A percentile compares a stretch with the other conserved stretches of the same genome.
Conservation (phyloP, 371 early-diverging fungal genomes). For the Mortierella sp. region DNA sequence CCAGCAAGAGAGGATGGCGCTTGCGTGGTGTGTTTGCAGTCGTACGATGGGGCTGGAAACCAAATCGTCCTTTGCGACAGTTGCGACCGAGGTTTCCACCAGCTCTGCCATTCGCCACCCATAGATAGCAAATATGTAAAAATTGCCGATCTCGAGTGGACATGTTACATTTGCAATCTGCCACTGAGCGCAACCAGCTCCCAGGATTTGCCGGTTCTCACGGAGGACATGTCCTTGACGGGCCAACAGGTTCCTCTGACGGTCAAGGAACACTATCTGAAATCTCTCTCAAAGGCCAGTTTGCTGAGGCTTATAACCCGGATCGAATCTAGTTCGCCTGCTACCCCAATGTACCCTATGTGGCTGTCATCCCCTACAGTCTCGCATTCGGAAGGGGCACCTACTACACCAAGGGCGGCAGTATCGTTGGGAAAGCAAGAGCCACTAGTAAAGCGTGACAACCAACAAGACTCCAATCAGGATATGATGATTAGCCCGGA, state of each 20-base stretch:
- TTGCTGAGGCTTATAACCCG: constrained; percentile 32
- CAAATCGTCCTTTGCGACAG: constrained; percentile 49
- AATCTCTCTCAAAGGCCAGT: constrained; percentile 22
- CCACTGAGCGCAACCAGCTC: constrained; percentile 20
- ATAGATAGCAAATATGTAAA: constrained; percentile 41
- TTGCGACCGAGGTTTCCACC: constrained; percentile 53
- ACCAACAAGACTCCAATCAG: too few relatives aligned
- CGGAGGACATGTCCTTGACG: constrained; percentile 44
- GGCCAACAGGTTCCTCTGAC: constrained; percentile 25
- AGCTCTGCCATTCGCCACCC: constrained; percentile 42
- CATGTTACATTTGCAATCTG: constrained; percentile 29
- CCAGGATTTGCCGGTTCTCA: constrained; percentile 15
- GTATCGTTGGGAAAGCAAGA: constrained; percentile 1
- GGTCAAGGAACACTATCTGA: constrained; percentile 27
- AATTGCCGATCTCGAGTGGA: constrained; percentile 34
- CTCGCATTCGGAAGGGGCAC: constrained; percentile 1
- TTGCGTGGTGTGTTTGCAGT: constrained; percentile 22
- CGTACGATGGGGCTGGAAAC: constrained; percentile 17
- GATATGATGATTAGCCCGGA: neutral
- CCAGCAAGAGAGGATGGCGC: constrained; percentile 33
- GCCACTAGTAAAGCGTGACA: neutral
- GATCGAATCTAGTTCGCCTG: constrained; percentile 32
- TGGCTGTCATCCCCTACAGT: constrained; percentile 27
- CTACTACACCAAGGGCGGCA: neutral
- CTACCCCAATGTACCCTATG: constrained; percentile 30